phyloP scores from a whole-genome alignment of 75 land plant species.

The Pinus albicaulis region DNA sequence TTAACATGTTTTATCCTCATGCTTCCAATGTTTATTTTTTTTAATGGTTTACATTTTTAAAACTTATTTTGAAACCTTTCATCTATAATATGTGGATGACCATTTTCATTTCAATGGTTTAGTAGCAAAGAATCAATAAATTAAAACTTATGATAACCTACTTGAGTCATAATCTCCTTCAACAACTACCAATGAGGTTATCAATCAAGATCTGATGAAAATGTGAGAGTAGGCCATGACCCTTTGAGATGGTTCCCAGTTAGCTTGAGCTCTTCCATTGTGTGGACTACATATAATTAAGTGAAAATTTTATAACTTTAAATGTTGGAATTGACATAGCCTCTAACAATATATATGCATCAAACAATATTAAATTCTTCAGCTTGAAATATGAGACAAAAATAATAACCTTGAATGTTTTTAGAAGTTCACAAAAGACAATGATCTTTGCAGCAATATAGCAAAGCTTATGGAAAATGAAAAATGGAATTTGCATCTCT shows the following conservation, averaged over 20 bases:
- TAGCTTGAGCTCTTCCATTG: conserved; percentile 96
- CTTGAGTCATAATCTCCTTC: conserved; percentile 88
- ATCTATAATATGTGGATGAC: neutral
- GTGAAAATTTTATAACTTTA: neutral
- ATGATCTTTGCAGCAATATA: neutral
- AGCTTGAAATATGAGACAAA: neutral
- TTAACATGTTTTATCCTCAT: too few species aligned
- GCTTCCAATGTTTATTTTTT: too few species aligned
- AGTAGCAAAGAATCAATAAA: neutral
- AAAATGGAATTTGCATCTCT: neutral
- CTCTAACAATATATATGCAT: neutral
- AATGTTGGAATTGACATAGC: neutral
- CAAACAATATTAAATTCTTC: neutral
- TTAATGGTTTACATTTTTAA: too few species aligned
- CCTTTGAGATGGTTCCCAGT: conserved; percentile 97
- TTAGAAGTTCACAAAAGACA: neutral
- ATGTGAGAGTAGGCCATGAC: conserved; percentile 87
- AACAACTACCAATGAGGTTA: conserved; percentile 84
- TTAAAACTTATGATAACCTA: conserved; percentile 8
- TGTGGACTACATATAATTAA: conserved; percentile 67
- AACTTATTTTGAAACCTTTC: neutral
- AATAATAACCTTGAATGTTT: neutral
- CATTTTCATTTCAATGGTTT: neutral
- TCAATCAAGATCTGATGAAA: conserved; percentile 73
- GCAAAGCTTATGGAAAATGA: neutral